phyloP scores from a whole-genome alignment of 352 stramenopile genomes.

The Globisporangium cystogenes region DNA sequence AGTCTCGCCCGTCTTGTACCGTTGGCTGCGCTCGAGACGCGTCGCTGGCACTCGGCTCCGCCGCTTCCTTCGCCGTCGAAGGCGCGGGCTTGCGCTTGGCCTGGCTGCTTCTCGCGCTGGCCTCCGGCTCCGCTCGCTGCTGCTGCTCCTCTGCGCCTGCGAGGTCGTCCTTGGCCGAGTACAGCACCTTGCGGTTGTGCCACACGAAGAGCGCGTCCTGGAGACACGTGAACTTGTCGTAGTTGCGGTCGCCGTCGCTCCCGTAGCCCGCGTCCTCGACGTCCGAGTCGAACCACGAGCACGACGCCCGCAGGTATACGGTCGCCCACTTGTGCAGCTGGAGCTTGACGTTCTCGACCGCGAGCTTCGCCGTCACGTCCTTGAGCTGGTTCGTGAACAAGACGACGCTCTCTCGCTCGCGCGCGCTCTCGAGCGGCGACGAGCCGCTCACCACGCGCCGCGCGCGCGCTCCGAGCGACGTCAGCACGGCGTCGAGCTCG shows the following conservation, averaged over 20 bases:
- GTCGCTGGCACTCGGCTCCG: not conserved
- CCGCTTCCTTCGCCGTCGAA: no score
- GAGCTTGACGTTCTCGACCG: constrained; percentile 55
- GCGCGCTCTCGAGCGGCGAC: not conserved
- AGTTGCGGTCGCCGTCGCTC: constrained; percentile 42
- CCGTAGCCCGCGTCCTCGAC: constrained; percentile 30
- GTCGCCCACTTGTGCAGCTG: constrained; percentile 76
- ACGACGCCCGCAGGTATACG: constrained; percentile 60
- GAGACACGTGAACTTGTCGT: constrained; percentile 81
- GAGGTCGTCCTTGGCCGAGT: constrained; percentile 43
- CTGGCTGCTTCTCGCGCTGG: no score
- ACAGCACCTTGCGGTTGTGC: constrained; percentile 55
- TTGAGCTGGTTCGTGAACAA: constrained; percentile 62
- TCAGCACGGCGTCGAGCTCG: constrained; percentile 20
- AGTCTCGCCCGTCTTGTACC: not conserved
- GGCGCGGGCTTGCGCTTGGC: no score
- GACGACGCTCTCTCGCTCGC: constrained; percentile 16
- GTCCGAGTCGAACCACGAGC: constrained; percentile 56
- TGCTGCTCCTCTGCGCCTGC: constrained; percentile 1
- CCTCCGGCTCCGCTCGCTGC: no score
- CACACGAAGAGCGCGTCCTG: constrained; percentile 72
- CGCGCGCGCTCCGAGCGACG: constrained; percentile 14
- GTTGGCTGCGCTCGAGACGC: not conserved
- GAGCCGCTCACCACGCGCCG: constrained; percentile 10
- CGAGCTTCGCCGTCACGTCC: constrained; percentile 27